These are phyloP conservation scores for Eucalyptus erythrocorys DNA, from an alignment of 345 rosid genomes.

Conservation along the genomic window DNA sequence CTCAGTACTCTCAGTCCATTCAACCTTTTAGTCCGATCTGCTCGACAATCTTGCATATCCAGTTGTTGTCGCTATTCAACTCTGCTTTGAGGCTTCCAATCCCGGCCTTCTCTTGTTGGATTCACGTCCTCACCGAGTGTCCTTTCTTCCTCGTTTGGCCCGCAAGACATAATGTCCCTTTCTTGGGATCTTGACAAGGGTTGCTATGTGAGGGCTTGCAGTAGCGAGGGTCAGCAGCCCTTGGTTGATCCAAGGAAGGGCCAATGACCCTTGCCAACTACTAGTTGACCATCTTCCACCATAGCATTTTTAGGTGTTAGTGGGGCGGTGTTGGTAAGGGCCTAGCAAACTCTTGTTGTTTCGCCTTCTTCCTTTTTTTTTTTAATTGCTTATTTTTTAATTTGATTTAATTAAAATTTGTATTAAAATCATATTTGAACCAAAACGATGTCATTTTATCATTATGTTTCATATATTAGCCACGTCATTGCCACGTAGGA, in stretches of 20 bases:
- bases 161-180: background rate
- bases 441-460: background rate
- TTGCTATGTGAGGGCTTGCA: no score
- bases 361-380: accelerated
- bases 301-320: background rate
- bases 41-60: background rate
- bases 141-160: background rate
- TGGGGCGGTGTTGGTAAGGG: background rate
- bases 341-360: background rate
- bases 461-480: background rate
- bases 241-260: background rate
- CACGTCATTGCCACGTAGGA: accelerated
- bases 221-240: accelerated
- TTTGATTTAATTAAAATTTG: background rate
- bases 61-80: background rate
- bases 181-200: background rate
- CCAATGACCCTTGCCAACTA: background rate
- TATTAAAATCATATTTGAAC: background rate
- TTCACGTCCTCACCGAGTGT: background rate
- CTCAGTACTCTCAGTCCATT: background rate
- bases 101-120: background rate
- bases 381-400: background rate
- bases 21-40: background rate
- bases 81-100: background rate
- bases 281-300: background rate